Conservation (phyloP, 208 protist species). For the Trypanosoma boissoni region DNA sequence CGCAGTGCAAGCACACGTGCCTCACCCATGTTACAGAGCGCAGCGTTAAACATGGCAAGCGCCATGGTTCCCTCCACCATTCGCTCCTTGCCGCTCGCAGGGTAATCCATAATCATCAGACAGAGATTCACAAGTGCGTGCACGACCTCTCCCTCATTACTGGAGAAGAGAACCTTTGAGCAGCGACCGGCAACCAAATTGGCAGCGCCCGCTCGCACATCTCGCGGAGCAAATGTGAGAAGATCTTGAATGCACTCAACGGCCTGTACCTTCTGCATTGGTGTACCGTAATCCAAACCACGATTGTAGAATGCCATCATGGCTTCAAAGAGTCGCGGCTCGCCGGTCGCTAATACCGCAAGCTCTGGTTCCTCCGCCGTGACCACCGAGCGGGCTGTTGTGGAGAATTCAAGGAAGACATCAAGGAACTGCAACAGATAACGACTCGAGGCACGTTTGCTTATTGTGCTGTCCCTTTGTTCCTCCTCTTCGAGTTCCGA, state of each 20-base stretch:
- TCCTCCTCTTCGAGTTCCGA: constrained; percentile 68
- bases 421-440: constrained; percentile 84
- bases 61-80: constrained; percentile 90
- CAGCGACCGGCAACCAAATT: constrained; percentile 87
- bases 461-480: constrained; percentile 67
- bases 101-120: constrained; percentile 79
- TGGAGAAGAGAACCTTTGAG: constrained; percentile 89
- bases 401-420: constrained; percentile 57
- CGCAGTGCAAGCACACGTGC: constrained; percentile 74
- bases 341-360: constrained; percentile 62
- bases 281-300: constrained; percentile 85
- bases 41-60: constrained; percentile 86
- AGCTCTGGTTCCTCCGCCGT: constrained; percentile 59
- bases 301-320: constrained; percentile 88
- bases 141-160: constrained; percentile 84
- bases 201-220: constrained; percentile 56
- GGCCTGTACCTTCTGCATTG: constrained; percentile 81
- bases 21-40: constrained; percentile 79
- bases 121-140: constrained; percentile 80
- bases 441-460: constrained; percentile 75
- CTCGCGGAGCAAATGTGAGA: constrained; percentile 70
- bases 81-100: constrained; percentile 84
- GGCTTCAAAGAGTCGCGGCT: constrained; percentile 77
- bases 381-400: constrained; percentile 61
- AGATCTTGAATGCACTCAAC: constrained; percentile 90